phyloP scores from a whole-genome alignment of 1,284 basidiomycete genomes.

The Mycena citricolor region DNA sequence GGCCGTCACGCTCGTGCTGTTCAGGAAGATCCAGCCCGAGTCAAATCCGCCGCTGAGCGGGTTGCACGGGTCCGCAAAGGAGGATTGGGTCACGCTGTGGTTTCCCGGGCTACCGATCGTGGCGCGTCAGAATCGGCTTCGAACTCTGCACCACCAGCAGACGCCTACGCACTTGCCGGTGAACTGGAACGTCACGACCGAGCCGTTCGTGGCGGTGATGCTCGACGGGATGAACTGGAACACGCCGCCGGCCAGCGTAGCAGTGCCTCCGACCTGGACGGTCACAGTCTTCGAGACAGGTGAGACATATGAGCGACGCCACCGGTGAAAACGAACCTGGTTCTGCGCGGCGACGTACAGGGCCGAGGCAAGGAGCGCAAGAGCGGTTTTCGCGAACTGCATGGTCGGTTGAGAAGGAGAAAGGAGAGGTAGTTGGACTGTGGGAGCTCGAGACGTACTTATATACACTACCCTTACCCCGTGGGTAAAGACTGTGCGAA shows the following conservation, averaged over 20 bases:
- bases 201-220: slow-evolving; percentile 44
- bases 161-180: slow-evolving; percentile 37
- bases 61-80: slow-evolving; percentile 42
- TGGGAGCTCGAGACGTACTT: too few relatives aligned
- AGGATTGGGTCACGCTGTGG: slow-evolving; percentile 49
- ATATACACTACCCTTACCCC: too few relatives aligned
- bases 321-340: background rate
- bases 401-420: slow-evolving; percentile 3
- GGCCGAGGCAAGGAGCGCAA: slow-evolving; percentile 7
- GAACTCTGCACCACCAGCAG: background rate
- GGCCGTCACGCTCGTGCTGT: background rate
- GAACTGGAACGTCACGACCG: slow-evolving; percentile 49
- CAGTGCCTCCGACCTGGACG: slow-evolving; percentile 4
- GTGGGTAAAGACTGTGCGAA: too few relatives aligned
- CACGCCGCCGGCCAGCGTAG: slow-evolving; percentile 29
- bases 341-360: slow-evolving; percentile 8
- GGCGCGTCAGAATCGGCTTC: background rate
- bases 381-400: slow-evolving; percentile 5
- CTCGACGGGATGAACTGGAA: slow-evolving; percentile 46
- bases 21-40: slow-evolving; percentile 33
- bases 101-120: slow-evolving; percentile 29
- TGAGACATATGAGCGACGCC: background rate
- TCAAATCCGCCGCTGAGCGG: slow-evolving; percentile 39
- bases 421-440: too few relatives aligned
- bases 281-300: slow-evolving; percentile 3